These are phyloP conservation scores for Lodderomyces oxycetoniae DNA, from an alignment of 1,139 yeast genomes.

Conservation along the genomic window DNA sequence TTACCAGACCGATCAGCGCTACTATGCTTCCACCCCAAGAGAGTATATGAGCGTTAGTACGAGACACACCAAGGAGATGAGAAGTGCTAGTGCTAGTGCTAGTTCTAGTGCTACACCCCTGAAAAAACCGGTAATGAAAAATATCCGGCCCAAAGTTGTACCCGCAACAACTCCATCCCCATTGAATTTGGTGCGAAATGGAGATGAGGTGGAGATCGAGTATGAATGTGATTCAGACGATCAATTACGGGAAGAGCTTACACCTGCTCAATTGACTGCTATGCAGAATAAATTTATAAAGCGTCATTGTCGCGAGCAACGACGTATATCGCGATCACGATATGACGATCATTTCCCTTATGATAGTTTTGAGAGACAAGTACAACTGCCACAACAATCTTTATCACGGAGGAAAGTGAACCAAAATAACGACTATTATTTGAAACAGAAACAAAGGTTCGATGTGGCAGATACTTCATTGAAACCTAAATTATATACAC, in stretches of 20 bases:
- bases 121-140: conserved; percentile 9
- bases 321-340: neutral
- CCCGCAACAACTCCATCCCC: conserved; percentile 4
- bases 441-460: conserved; percentile 32
- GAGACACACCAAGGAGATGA: conserved; percentile 2
- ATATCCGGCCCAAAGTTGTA: conserved; percentile 9
- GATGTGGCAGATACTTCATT: conserved; percentile 28
- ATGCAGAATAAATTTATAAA: conserved; percentile 15
- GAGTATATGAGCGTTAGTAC: conserved; percentile 1
- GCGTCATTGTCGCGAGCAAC: conserved; percentile 3
- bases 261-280: conserved; percentile 35
- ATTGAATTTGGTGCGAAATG: conserved; percentile 1
- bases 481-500: conserved; percentile 39
- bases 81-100: too few relatives aligned
- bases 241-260: conserved; percentile 27
- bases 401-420: conserved; percentile 7
- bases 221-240: conserved; percentile 26
- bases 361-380: neutral
- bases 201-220: conserved; percentile 3
- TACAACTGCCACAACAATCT: conserved; percentile 4
- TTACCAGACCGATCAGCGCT: conserved; percentile 1
- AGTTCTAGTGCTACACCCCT: too few relatives aligned
- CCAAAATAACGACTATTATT: conserved; percentile 30
- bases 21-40: conserved; percentile 6
- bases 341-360: neutral